phyloP scores from a whole-genome alignment of 805 yeast species.

The Clavispora fructus region DNA sequence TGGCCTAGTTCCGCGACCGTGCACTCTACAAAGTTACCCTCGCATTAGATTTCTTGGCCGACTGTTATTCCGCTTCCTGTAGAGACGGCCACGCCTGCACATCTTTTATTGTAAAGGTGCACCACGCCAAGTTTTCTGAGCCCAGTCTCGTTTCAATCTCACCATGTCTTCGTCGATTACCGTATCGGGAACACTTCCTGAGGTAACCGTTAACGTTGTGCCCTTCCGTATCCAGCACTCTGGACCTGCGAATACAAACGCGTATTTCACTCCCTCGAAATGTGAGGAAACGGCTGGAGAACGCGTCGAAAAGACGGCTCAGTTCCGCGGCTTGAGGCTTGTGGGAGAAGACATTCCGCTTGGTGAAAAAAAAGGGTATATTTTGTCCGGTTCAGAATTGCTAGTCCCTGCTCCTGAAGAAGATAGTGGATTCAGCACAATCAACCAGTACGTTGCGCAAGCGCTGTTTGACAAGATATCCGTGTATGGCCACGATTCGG shows the following conservation, averaged over 20 bases:
- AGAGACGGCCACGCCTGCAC: neutral
- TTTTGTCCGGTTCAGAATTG: conserved; percentile 8
- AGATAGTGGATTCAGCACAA: neutral
- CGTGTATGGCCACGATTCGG: conserved; percentile 13
- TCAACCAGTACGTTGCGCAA: conserved; percentile 8
- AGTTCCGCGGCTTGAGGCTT: conserved; percentile 14
- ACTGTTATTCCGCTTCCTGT: neutral
- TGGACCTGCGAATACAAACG: conserved; percentile 9
- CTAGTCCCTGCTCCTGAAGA: conserved; percentile 1
- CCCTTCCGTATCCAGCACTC: conserved; percentile 12
- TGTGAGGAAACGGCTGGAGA: neutral
- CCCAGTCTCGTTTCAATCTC: neutral
- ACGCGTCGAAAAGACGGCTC: conserved; percentile 4
- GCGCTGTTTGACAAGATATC: conserved; percentile 8
- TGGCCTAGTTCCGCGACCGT: neutral
- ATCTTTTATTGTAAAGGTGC: neutral
- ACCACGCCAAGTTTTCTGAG: neutral
- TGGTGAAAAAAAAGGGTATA: conserved; percentile 5
- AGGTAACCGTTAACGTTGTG: conserved; percentile 7
- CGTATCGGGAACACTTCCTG: conserved; percentile 3
- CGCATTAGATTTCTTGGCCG: neutral
- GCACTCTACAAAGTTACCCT: neutral
- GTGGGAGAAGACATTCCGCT: conserved; percentile 8
- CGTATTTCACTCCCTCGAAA: conserved; percentile 10
- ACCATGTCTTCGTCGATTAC: conserved; percentile 2